These are phyloP conservation scores for Ophioceras dolichostomum DNA, from an alignment of 2,329 filamentous ascomycete genomes.

Conservation along the genomic window DNA sequence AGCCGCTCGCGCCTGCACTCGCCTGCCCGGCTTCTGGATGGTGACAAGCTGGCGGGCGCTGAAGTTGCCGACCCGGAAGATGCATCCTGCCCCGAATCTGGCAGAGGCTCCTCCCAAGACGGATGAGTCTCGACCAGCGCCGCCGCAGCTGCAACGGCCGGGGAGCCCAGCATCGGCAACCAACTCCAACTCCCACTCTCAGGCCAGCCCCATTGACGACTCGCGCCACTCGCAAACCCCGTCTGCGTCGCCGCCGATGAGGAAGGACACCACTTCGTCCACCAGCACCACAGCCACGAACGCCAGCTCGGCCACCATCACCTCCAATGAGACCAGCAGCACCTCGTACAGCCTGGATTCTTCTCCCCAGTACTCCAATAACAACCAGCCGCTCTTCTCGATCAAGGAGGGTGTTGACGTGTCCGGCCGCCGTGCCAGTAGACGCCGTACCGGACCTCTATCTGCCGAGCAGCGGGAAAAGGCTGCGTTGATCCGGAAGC, in stretches of 20 bases:
- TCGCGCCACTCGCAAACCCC: slow-evolving; percentile 11
- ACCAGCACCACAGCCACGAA: slow-evolving; percentile 38
- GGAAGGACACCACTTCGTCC: slow-evolving; percentile 41
- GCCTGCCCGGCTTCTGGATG: no score
- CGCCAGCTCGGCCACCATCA: slow-evolving; percentile 21
- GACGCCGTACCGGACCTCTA: slow-evolving; percentile 46
- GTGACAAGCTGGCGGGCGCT: not conserved
- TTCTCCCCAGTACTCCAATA: slow-evolving; percentile 31
- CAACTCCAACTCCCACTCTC: slow-evolving; percentile 3
- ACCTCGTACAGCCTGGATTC: slow-evolving; percentile 40
- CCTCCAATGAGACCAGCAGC: slow-evolving; percentile 33
- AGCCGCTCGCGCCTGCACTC: no score
- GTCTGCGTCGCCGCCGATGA: slow-evolving; percentile 17
- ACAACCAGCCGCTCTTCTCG: slow-evolving; percentile 44
- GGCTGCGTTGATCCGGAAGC: slow-evolving; percentile 45
- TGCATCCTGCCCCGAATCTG: slow-evolving; percentile 19
- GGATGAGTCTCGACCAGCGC: slow-evolving; percentile 9
- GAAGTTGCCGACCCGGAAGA: slow-evolving; percentile 9
- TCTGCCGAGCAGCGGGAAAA: slow-evolving; percentile 46
- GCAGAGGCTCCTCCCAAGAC: slow-evolving; percentile 16
- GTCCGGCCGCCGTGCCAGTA: slow-evolving; percentile 40
- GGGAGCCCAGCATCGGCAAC: slow-evolving; percentile 6
- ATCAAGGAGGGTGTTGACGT: slow-evolving; percentile 42
- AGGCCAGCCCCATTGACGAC: not conserved
- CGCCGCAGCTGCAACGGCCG: slow-evolving; percentile 10